A percentile compares a stretch with the other conserved stretches of the same genome.
Evolutionary conservation across 495 filamentous ascomycete genomes (phyloP).

Genomic region (Pyrenula aspistea): DNA sequence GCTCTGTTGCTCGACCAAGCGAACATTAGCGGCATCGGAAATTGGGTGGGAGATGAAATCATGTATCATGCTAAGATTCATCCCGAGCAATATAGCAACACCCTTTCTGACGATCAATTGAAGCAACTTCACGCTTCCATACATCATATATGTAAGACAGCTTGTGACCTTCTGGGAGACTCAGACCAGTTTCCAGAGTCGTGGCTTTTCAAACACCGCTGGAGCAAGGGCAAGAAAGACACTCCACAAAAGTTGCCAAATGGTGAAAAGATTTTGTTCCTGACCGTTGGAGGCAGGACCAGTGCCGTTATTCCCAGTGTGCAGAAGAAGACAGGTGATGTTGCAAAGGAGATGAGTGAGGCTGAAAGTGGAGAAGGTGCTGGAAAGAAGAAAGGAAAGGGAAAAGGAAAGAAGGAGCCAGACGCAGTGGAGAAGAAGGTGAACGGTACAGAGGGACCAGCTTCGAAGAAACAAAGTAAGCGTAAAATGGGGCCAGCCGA

Average conservation of each 20-base stretch:
- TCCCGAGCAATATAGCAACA: constrained; percentile 84
- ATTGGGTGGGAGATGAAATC: constrained; percentile 94
- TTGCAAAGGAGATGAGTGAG: constrained; percentile 20
- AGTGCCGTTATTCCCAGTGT: constrained; percentile 74
- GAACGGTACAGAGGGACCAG: not conserved
- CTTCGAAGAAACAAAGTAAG: not conserved
- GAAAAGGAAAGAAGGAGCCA: not conserved
- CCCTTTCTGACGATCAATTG: constrained; percentile 60
- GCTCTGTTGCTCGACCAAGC: constrained; percentile 76
- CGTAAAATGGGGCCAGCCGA: not conserved
- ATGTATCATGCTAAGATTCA: constrained; percentile 79
- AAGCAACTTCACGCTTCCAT: constrained; percentile 60
- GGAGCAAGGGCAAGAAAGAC: constrained; percentile 82
- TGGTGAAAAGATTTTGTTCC: constrained; percentile 67
- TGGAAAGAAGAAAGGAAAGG: constrained; percentile 5
- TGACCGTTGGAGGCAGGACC: constrained; percentile 82
- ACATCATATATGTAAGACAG: constrained; percentile 63
- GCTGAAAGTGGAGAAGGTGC: constrained; percentile 14
- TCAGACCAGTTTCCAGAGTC: constrained; percentile 72
- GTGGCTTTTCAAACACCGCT: constrained; percentile 88
- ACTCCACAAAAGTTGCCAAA: constrained; percentile 54
- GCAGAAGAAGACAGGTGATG: constrained; percentile 67
- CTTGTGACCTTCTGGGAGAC: constrained; percentile 70
- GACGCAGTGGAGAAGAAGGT: not conserved
- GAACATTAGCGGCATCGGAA: constrained; percentile 87